Conservation (phyloP, 2,329 filamentous ascomycete genomes). For the Thielaviopsis musarum region DNA sequence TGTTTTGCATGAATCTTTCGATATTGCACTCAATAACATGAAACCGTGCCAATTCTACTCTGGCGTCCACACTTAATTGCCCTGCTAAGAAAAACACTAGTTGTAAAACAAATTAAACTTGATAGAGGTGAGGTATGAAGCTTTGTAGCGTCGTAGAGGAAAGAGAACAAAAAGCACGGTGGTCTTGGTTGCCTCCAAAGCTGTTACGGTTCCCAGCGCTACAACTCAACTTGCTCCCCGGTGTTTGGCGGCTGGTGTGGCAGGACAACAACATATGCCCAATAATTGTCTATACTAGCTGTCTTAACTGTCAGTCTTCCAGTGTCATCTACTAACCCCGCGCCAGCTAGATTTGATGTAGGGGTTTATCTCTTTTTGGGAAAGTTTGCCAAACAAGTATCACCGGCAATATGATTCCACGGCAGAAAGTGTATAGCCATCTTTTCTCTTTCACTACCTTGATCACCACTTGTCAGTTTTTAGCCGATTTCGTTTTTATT, state of each 20-base stretch:
- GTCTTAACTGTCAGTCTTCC: too few relatives aligned
- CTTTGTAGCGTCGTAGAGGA: not conserved
- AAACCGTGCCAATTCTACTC: not conserved
- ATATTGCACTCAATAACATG: not conserved
- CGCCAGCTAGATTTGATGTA: not conserved
- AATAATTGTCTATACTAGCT: too few relatives aligned
- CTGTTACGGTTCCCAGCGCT: not conserved
- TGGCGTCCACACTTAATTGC: not conserved
- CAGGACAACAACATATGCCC: too few relatives aligned
- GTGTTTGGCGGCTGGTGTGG: not conserved
- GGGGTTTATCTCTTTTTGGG: not conserved
- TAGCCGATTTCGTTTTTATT: not conserved
- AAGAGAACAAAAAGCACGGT: not conserved
- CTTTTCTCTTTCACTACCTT: too few relatives aligned
- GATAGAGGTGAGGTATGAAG: not conserved
- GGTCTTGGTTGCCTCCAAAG: not conserved
- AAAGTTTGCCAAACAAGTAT: not conserved
- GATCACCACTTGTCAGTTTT: too few relatives aligned
- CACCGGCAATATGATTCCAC: not conserved
- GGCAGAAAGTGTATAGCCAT: not conserved
- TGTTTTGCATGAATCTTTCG: not conserved
- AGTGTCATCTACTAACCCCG: not conserved
- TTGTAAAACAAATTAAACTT: too few relatives aligned
- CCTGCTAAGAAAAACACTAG: not conserved
- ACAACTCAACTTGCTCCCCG: not conserved